These are phyloP conservation scores for Corniculantispora saksenae DNA, from an alignment of 2,329 filamentous ascomycete species.

Conservation along the genomic window DNA sequence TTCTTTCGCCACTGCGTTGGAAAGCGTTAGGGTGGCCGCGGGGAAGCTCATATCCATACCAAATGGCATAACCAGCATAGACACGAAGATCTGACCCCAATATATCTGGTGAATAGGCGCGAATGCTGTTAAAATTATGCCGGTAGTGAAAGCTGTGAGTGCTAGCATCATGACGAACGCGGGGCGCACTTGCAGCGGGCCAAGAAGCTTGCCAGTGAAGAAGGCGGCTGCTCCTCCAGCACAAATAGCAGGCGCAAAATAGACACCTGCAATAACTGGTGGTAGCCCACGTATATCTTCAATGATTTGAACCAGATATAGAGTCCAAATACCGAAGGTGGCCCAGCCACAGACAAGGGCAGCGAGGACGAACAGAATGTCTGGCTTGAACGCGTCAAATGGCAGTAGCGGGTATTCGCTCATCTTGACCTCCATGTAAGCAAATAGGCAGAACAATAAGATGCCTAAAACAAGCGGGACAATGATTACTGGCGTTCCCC, in stretches of 20 bases:
- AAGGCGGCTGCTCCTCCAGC: slow-evolving; percentile 48
- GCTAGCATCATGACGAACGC: slow-evolving; percentile 45
- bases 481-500: slow-evolving; percentile 58
- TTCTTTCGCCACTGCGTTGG: slow-evolving; percentile 48
- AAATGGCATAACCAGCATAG: slow-evolving; percentile 58
- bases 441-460: slow-evolving; percentile 55
- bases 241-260: slow-evolving; percentile 46
- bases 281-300: slow-evolving; percentile 42
- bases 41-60: slow-evolving; percentile 70
- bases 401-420: slow-evolving; percentile 58
- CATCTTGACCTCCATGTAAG: slow-evolving; percentile 53
- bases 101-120: slow-evolving; percentile 59
- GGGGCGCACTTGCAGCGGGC: slow-evolving; percentile 37
- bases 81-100: slow-evolving; percentile 64
- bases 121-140: slow-evolving; percentile 45
- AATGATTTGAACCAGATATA: slow-evolving; percentile 53
- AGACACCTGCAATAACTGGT: slow-evolving; percentile 46
- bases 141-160: slow-evolving; percentile 44
- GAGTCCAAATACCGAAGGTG: slow-evolving; percentile 55
- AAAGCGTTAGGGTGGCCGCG: slow-evolving; percentile 60
- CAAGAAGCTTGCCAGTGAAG: slow-evolving; percentile 44
- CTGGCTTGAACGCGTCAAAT: slow-evolving; percentile 46
- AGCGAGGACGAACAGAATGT: slow-evolving; percentile 56
- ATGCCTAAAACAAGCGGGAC: slow-evolving; percentile 58
- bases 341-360: slow-evolving; percentile 57